phyloP scores from a whole-genome alignment of 2,329 filamentous ascomycete genomes.

The Aspergillus calidoustus region DNA sequence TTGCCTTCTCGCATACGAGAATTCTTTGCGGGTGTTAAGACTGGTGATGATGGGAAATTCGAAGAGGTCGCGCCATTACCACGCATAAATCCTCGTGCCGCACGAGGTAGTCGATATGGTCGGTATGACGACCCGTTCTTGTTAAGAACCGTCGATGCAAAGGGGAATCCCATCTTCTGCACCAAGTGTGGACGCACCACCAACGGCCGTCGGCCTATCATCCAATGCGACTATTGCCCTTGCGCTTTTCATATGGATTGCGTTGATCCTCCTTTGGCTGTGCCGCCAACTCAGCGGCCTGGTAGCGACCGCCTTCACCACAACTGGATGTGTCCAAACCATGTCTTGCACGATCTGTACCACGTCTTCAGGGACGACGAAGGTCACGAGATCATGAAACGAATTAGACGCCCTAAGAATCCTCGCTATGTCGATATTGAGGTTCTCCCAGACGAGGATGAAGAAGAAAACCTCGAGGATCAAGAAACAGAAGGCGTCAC shows the following conservation, averaged over 20 bases:
- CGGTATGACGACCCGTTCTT: slow-evolving; percentile 37
- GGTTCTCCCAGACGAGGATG: slow-evolving; percentile 60
- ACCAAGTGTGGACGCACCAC: slow-evolving; percentile 72
- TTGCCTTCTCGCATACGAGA: slow-evolving; percentile 73
- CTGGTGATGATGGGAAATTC: slow-evolving; percentile 78
- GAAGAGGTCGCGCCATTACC: slow-evolving; percentile 63
- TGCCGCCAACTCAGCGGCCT: slow-evolving; percentile 66
- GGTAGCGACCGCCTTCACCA: slow-evolving; percentile 60
- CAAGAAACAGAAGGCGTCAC: slow-evolving; percentile 66
- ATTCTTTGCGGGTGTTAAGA: slow-evolving; percentile 78
- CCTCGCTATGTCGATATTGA: slow-evolving; percentile 71
- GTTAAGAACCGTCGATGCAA: slow-evolving; percentile 66
- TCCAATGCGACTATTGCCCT: slow-evolving; percentile 82
- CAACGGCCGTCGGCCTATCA: slow-evolving; percentile 69
- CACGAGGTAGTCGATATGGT: slow-evolving; percentile 25
- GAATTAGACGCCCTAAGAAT: slow-evolving; percentile 39
- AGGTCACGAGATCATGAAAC: slow-evolving; percentile 49
- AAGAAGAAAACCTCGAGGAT: slow-evolving; percentile 61
- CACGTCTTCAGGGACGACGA: slow-evolving; percentile 55
- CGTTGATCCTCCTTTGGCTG: slow-evolving; percentile 79
- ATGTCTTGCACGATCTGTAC: slow-evolving; percentile 74
- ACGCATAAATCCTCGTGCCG: slow-evolving; percentile 27
- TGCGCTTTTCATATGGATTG: slow-evolving; percentile 93
- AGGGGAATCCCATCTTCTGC: slow-evolving; percentile 78
- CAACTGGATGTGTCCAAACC: slow-evolving; percentile 87